phyloP scores from a whole-genome alignment of 2,329 filamentous ascomycete species.

The Epichloe bromicola region DNA sequence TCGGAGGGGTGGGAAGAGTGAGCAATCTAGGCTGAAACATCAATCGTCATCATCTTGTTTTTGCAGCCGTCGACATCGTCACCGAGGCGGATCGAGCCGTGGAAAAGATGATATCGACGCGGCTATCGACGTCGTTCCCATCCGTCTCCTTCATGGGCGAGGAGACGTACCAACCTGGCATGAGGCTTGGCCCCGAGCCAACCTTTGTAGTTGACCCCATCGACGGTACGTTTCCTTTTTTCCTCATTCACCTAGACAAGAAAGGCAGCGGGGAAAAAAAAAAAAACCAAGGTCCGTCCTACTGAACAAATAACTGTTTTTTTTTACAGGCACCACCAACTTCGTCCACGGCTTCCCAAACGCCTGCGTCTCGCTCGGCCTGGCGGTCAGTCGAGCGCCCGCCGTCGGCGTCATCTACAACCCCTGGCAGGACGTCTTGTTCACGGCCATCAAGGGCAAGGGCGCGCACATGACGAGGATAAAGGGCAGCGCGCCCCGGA shows the following conservation, averaged over 20 bases:
- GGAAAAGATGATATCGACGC: constrained; percentile 45
- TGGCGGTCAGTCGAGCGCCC: constrained; percentile 49
- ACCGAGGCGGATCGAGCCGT: constrained; percentile 56
- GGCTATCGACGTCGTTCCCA: constrained; percentile 40
- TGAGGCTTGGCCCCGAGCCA: constrained; percentile 47
- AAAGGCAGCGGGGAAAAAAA: too few relatives aligned
- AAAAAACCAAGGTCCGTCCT: too few relatives aligned
- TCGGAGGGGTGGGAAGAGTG: not conserved
- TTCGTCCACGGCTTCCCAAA: constrained; percentile 66
- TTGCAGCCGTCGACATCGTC: constrained; percentile 52
- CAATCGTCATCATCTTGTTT: too few relatives aligned
- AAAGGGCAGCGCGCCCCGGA: constrained; percentile 23
- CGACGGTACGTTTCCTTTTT: constrained; percentile 40
- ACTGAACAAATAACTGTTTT: too few relatives aligned
- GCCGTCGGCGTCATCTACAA: constrained; percentile 69
- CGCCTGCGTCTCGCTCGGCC: constrained; percentile 64
- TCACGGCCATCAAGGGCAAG: constrained; percentile 53
- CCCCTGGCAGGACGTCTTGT: constrained; percentile 58
- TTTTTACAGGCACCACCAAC: constrained; percentile 56
- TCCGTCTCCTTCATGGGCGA: constrained; percentile 56
- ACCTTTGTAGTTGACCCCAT: constrained; percentile 77
- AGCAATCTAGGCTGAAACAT: not conserved
- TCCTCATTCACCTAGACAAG: not conserved
- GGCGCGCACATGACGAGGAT: constrained; percentile 47
- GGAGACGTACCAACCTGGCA: constrained; percentile 61